Evolutionary conservation across 108 stramenopile genomes (phyloP), one percentile per base, ranked within the genome.

Genomic region (Bacterosira constricta): DNA sequence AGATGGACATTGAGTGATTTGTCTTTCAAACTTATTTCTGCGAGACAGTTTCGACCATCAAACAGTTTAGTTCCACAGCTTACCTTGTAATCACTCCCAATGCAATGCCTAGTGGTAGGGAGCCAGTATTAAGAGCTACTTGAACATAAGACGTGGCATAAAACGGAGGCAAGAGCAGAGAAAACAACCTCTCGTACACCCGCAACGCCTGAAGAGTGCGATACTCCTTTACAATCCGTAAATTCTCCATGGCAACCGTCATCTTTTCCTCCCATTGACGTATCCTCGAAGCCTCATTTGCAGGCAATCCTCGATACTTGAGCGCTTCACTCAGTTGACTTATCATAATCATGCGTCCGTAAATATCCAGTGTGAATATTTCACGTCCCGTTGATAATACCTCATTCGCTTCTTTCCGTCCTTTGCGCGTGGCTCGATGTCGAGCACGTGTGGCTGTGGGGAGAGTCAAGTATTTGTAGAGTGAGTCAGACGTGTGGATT

Each of bases 71-170:
- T 0, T 73, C 83, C n/a, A 85, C 51, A 9, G 78, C 50, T n/a
- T n/a, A n/a, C n/a, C n/a, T n/a, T 13, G 92, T 91, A 9, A 94
- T 62, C 7, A 88, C 67, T 1, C 90, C 79, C 69, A 90, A 74
- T 9, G 79, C 69, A 29, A 90, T 84, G 0, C 80, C 92, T 1
- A 90, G 47, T 1, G 70, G 77, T 38, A 91, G 64, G 9, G 84
- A 85, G 52, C 73, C 73, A n/a, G 88, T 64, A 60, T 91, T 77
- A 12, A 55, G 30, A 6, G 87, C 88, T 41, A 94, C 70, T 63
- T 94, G 86, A 18, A 82, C 90, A 74, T 80, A 87, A 21, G 63
- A 53, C 1, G 86, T 74, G 21, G 86, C 83, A 76, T 85, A 87
- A 47, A 84, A 77, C 1, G 86, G 81, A 32, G 86, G 86, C 26